phyloP scores from a whole-genome alignment of 306 rosid species.

The Alnus rubra region DNA sequence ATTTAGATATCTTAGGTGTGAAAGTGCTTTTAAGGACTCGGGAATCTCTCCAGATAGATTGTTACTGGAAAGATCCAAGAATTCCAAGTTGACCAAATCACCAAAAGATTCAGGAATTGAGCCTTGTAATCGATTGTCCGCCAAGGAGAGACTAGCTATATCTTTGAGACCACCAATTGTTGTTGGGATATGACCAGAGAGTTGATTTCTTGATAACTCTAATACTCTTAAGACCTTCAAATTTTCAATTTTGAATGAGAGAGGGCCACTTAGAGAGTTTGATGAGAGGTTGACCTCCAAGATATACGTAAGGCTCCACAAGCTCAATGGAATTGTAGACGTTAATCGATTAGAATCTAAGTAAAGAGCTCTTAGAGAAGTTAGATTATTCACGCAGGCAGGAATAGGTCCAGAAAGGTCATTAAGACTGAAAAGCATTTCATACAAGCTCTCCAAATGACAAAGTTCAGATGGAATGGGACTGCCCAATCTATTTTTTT shows the following conservation, averaged over 20 bases:
- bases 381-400: background rate
- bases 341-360: slow-evolving; percentile 1
- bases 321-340: slow-evolving; percentile 2
- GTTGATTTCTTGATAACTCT: slow-evolving; percentile 28
- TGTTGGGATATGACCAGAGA: slow-evolving; percentile 29
- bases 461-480: background rate
- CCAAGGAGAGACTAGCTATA: slow-evolving; percentile 25
- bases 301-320: slow-evolving; percentile 7
- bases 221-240: slow-evolving; percentile 1
- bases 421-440: background rate
- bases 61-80: slow-evolving; percentile 8
- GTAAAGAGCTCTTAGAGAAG: background rate
- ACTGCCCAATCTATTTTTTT: background rate
- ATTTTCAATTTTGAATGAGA: slow-evolving; percentile 17
- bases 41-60: slow-evolving; percentile 9
- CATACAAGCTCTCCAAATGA: background rate
- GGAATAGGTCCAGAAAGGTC: slow-evolving; percentile 9
- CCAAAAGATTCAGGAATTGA: slow-evolving; percentile 34
- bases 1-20: background rate
- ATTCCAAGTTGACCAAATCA: slow-evolving; percentile 16
- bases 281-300: slow-evolving; percentile 4
- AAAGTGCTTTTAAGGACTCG: background rate
- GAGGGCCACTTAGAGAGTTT: slow-evolving; percentile 28
- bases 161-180: background rate
- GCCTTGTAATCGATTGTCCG: slow-evolving; percentile 25